A percentile compares a stretch with the other conserved stretches of the same genome.
phyloP scores from a whole-genome alignment of 106 monocot genomes.

The Phalaenopsis aphrodite region DNA sequence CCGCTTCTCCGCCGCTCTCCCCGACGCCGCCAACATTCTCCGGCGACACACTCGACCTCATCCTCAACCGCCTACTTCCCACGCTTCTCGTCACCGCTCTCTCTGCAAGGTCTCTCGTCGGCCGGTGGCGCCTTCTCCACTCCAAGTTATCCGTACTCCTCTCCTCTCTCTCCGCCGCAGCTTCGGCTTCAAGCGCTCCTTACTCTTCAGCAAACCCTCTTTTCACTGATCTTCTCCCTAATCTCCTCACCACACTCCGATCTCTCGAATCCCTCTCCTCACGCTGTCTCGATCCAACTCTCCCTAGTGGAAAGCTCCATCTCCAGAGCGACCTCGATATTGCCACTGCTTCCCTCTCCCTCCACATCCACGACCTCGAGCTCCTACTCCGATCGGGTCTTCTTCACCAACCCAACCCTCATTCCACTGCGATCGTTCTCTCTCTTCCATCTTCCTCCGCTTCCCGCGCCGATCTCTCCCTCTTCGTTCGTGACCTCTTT shows the following conservation, averaged over 20 bases:
- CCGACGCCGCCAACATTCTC: neutral
- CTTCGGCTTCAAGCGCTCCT: neutral
- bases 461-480: constrained; percentile 39
- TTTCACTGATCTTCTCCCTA: constrained; percentile 37
- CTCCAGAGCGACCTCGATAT: constrained; percentile 36
- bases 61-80: constrained; percentile 46
- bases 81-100: constrained; percentile 44
- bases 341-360: constrained; percentile 24
- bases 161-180: constrained; percentile 16
- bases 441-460: constrained; percentile 36
- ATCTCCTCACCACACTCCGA: constrained; percentile 38
- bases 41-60: constrained; percentile 6
- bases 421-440: constrained; percentile 42
- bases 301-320: constrained; percentile 34
- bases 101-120: constrained; percentile 37
- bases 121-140: constrained; percentile 56
- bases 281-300: constrained; percentile 35
- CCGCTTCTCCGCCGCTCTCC: neutral
- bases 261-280: constrained; percentile 33
- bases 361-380: constrained; percentile 45
- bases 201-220: constrained; percentile 18
- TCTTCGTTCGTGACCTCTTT: constrained; percentile 78
- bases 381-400: constrained; percentile 49
- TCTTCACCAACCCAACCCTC: constrained; percentile 7
- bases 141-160: constrained; percentile 39